Base-by-base conservation (phyloP, 148 eudicot species). In the Vaccinium corymbosum region DNA sequence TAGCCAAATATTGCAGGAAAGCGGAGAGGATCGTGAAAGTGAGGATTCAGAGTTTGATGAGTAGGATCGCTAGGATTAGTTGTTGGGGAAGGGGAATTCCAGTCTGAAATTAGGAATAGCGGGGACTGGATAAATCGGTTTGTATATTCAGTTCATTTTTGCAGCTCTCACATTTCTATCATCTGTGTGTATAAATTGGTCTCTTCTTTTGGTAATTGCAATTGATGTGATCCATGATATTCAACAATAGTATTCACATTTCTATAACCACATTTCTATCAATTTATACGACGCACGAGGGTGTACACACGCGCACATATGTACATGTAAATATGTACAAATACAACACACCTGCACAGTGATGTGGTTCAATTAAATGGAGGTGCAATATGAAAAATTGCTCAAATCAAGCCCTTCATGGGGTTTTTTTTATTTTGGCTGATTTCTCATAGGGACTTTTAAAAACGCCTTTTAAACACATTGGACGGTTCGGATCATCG, bases 1-100 rank as follows among this genome's bases (percentile, higher is more conserved):
- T 50, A 55, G 52, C 62, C 13, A 19, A 27, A 77, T 76, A 49
- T 84, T 85, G 84, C 90, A 95, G 98, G 97, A 92, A 81, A 86
- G 81, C 46, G 93, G 97, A 7, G 98, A 93, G 85, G 88, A 86
- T 84, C 83, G 85, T 59, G 88, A 89, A 78, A 78, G 84, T 81
- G 91, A 88, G 53, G 92, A 87, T 75, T 91, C 93, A 1, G 98
- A 93, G 19, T 92, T 85, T 78, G 91, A 89, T 17, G 90, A 85
- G 61, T 90, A 86, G 79, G 52, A 61, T 38, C 35, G 11, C 72
- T 4, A 22, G 59, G 46, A 61, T 62, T 53, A 55, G 55, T 84
- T 49, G 70, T 78, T 16, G 27, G 8, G 72, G 55, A 51, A 19
- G 17, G 19, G 55, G 13, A 64, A 42, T 85, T 80, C 16, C 68